Base-by-base conservation (phyloP, 2,329 filamentous ascomycete species). In the Botrytis tulipae region DNA sequence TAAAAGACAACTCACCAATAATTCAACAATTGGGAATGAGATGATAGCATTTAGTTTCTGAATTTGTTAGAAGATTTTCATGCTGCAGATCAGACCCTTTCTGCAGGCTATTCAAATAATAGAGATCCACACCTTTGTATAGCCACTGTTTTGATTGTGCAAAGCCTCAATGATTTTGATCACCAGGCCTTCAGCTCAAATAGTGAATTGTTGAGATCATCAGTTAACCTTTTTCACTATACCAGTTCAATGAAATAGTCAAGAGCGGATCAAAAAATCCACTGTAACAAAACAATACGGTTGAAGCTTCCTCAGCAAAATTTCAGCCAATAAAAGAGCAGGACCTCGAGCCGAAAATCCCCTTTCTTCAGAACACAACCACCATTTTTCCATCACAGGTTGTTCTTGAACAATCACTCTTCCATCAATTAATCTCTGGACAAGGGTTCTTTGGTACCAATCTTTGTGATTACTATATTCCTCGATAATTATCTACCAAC, bases 321-420 rank as follows among this genome's bases (percentile, higher is more conserved):
- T 25, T 25, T 16, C 37, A 32, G 5, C 66, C n/a, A 69, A 57
- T 32, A 69, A 18, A 57, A 59, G 14, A 44, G 48, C 35, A 32
- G 54, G 37, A 42, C 10, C 18, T 1, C 37, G 48, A 57, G 10
- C 66, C 66, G 66, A 69, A n/a, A 57, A 69, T 44, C 66, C 54
- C 66, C 66, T 69, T 54, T 67, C 46, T 29, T 32, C n/a, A 42
- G 22, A 62, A 62, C 14, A 48, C 44, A 48, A 37, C 22, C 22
- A 29, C 32, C n/a, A 57, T 6, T 25, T 9, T n/a, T 32, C n/a
- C 16, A 57, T 10, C n/a, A 59, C 35, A 32, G 32, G 14, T n/a
- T 29, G n/a, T 18, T 7, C 18, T 37, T 29, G 4, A 20, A 37
- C 5, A 54, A 40, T 7, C 12, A 40, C 2, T 18, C 4, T 57